Conservation (phyloP, 2,329 filamentous ascomycete species). For the Huntiella moniliformis region DNA sequence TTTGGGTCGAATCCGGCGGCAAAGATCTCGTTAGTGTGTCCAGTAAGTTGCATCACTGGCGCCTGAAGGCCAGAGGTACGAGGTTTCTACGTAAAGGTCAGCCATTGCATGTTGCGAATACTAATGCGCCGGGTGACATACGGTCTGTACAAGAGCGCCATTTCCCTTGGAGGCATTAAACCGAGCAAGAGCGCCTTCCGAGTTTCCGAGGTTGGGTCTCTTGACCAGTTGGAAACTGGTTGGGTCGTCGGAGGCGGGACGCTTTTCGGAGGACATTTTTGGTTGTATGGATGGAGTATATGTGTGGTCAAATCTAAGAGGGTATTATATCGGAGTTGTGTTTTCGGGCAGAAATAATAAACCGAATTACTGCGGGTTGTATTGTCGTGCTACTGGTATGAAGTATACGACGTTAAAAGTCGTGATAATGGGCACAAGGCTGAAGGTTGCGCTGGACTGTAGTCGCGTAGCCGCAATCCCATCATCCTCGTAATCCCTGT, state of each 20-base stretch:
- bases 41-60: slow-evolving; percentile 83
- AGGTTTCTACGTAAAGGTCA: slow-evolving; percentile 35
- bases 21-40: slow-evolving; percentile 73
- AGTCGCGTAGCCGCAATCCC: too few species aligned
- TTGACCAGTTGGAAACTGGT: slow-evolving; percentile 71
- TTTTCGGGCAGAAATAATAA: too few species aligned
- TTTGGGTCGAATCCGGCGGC: slow-evolving; percentile 76
- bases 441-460: slow-evolving; percentile 2
- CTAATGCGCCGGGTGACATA: slow-evolving; percentile 17
- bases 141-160: slow-evolving; percentile 30
- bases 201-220: slow-evolving; percentile 49
- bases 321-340: too few species aligned
- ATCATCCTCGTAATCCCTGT: not conserved
- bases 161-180: slow-evolving; percentile 29
- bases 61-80: slow-evolving; percentile 71
- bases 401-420: not conserved
- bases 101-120: not conserved
- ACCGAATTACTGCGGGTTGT: too few species aligned
- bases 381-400: too few species aligned
- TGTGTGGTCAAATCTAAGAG: too few species aligned
- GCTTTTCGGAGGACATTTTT: slow-evolving; percentile 79
- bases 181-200: slow-evolving; percentile 29
- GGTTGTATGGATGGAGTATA: too few species aligned
- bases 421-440: slow-evolving; percentile 7
- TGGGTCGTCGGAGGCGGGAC: slow-evolving; percentile 72